Evolutionary conservation across 768 basidiomycete genomes (phyloP), one percentile per base, ranked within the genome.

Genomic region (Leucogyrophana mollusca): DNA sequence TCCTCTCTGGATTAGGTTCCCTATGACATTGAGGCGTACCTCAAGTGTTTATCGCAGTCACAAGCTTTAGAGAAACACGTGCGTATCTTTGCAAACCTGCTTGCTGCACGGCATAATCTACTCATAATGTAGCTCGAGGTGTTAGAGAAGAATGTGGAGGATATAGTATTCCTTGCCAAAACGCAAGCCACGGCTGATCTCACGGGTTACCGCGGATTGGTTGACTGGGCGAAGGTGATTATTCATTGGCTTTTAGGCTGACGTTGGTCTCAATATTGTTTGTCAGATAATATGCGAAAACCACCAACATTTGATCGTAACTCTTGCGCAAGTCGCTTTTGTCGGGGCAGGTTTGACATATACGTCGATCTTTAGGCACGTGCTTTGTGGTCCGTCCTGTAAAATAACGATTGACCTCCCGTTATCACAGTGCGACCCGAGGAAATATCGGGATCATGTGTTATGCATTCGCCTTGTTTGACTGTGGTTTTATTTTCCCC

Each of bases 391-490:
- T 38, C 17, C 16, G 43, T 17, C 27, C 20, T 27, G 25, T 22
- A 30, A 20, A 21, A 30, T n/a, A 42, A 6, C 36, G 22, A 4
- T 18, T 39, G 16, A 42, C 9, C 32, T 30, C 13, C 34, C 13
- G 6, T 32, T 41, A 37, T 36, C 13, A 38, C 40, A 55, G 58
- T 24, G 46, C 57, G 20, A 48, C 49, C 4, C 47, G 61, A 42
- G 57, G 60, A 35, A 40, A 61, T 42, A 43, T 59, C 16, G 55
- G 46, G 11, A 53, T 62, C 17, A 56, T 62, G 60, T 57, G 52
- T 42, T 61, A 57, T 44, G 54, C 49, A 16, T 62, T 62, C 53
- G 60, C 58, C 32, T 56, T 62, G 40, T 62, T 62, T 47, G 52
- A 46, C 40, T 47, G 46, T 11, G 61, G 61, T 21, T 63, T 63